Base-by-base conservation (phyloP, 129 eudicot species). In the Lactuca sativa region DNA sequence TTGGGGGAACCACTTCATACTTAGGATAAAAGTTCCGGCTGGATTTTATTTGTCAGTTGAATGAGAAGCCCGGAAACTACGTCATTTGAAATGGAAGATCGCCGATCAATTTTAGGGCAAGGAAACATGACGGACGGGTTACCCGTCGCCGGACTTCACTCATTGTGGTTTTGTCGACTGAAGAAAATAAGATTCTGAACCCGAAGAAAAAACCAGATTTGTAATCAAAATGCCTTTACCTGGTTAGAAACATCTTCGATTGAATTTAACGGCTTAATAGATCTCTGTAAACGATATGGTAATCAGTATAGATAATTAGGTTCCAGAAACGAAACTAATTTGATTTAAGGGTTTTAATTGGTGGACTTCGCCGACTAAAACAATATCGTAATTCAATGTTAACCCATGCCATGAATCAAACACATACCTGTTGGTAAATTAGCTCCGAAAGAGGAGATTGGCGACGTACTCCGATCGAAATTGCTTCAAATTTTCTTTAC, bases 181-280 rank as follows among this genome's bases (percentile, higher is more conserved):
- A 44, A 0, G n/a, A 44, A 44, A 44, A 1, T 10, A 0, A 44
- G 2, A 44, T 44, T 44, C n/a, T 44, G 10, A 5, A 44, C 52
- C 3, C n/a, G 52, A 44, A 10, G 58, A 38, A 63, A 31, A 59
- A 73, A 80, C 61, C 69, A 61, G 73, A 66, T 64, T 43, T 57
- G 53, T 7, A 73, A 55, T 63, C 57, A 56, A 51, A 71, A 56
- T 71, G 71, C 13, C 56, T 76, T 56, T 52, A 86, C 92, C 96
- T 89, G 47, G 96, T 89, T 69, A 89, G 92, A 72, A 89, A 89
- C 96, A 89, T 89, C 66, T 77, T 82, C 78, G 78, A 80, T 74
- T 74, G 16, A 37, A 53, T 53, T 48, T 9, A 49, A 17, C n/a
- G 37, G 59, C 25, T 55, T 49, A 31, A 53, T 17, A 59, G 66